Base-by-base conservation (phyloP, 331 rosid genomes). In the Phaseolus coccineus region DNA sequence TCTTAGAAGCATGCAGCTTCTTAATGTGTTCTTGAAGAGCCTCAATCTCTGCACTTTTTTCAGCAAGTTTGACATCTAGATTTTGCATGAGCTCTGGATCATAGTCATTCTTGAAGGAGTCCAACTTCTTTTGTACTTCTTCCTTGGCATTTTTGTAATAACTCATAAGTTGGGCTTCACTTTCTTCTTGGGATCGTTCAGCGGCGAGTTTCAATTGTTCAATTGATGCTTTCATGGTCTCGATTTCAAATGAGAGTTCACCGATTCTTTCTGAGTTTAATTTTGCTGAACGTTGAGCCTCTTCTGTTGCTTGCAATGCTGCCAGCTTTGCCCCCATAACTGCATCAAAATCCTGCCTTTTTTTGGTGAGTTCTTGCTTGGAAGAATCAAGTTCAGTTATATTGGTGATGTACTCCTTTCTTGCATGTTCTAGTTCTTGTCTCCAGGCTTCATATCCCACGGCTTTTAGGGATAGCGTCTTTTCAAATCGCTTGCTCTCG, bases 271-370 rank as follows among this genome's bases (percentile, higher is more conserved):
- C 93, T 0, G 89, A 74, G 80, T 88, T 87, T 0, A 85, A 56
- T 6, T 89, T 87, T 0, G 89, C 93, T 0, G 90, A 81, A 52
- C 91, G 89, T 59, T 88, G 92, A 8, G 96, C 97, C 81, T 94
- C 98, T 11, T 85, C 94, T 2, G 89, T 94, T 27, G 81, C 82
- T 78, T 89, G 96, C 24, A 94, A 82, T 7, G 98, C 96, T 28
- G 85, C 84, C 31, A 80, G 77, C 80, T 92, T 94, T 12, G 89
- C 85, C 85, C 91, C 98, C 84, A 92, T 84, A 67, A 94, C 91
- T 2, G 93, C 96, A 71, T 92, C 92, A 11, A 87, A 87, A 84
- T 92, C 97, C 80, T 89, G 97, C 57, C 91, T 87, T 82, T 91
- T 84, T 83, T 88, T 92, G 24, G 87, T 89, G 42, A 94, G 87